Conservation (phyloP, 169 alveolate genomes). For the Plasmodium inui region DNA sequence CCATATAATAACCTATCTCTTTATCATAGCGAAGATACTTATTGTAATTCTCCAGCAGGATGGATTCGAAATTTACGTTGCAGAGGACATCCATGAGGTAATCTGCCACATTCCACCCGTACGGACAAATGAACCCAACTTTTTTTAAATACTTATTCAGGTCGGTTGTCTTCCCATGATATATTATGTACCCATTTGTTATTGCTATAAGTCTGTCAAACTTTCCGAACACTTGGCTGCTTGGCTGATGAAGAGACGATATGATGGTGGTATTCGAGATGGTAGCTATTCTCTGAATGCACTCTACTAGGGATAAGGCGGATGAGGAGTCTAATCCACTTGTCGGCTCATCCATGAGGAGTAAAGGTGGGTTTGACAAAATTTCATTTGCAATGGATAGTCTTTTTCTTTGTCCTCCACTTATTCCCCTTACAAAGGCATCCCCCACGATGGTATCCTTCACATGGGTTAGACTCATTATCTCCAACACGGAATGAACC, state of each 20-base stretch:
- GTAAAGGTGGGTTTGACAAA: slow-evolving; percentile 86
- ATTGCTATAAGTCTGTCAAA: slow-evolving; percentile 85
- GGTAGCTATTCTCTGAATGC: slow-evolving; percentile 73
- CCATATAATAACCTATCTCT: slow-evolving; percentile 33
- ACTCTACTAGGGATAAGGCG: slow-evolving; percentile 79
- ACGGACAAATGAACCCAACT: slow-evolving; percentile 73
- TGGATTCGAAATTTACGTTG: slow-evolving; percentile 16
- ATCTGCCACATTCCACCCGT: slow-evolving; percentile 81
- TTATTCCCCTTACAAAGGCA: slow-evolving; percentile 80
- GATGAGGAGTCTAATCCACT: slow-evolving; percentile 90
- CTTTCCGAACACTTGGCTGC: slow-evolving; percentile 79
- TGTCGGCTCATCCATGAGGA: slow-evolving; percentile 92
- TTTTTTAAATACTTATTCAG: slow-evolving; percentile 61
- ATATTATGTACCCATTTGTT: slow-evolving; percentile 84
- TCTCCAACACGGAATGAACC: slow-evolving; percentile 77
- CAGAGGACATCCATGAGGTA: slow-evolving; percentile 77
- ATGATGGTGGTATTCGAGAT: slow-evolving; percentile 77
- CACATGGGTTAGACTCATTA: slow-evolving; percentile 79
- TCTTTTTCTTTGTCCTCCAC: slow-evolving; percentile 90
- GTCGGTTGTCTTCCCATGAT: slow-evolving; percentile 84
- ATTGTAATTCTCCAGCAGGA: slow-evolving; percentile 44
- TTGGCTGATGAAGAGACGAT: slow-evolving; percentile 86
- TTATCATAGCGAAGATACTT: slow-evolving; percentile 20
- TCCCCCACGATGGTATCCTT: slow-evolving; percentile 81
- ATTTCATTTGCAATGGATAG: slow-evolving; percentile 89